These are phyloP conservation scores for Solidago caesia DNA, from an alignment of 129 eudicot species.

Conservation along the genomic window DNA sequence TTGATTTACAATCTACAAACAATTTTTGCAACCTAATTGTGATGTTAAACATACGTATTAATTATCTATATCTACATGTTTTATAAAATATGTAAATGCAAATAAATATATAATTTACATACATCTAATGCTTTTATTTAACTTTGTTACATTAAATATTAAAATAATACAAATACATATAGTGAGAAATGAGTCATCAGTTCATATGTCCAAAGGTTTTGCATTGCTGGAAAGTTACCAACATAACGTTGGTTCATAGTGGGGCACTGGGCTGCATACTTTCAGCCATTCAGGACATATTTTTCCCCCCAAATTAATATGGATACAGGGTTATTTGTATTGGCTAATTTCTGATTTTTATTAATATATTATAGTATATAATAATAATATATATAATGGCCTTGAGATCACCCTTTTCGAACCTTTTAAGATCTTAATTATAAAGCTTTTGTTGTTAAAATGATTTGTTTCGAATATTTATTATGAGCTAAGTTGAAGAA, in stretches of 20 bases:
- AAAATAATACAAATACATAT: neutral
- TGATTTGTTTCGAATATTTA: neutral
- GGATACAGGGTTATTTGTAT: neutral
- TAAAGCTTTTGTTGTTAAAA: neutral
- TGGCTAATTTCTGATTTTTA: neutral
- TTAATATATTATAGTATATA: too few species aligned
- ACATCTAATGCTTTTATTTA: too few species aligned
- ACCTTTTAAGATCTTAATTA: neutral
- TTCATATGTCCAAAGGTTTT: conserved; percentile 26
- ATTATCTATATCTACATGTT: too few species aligned
- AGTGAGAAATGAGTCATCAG: conserved; percentile 40
- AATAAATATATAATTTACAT: too few species aligned
- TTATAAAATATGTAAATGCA: too few species aligned
- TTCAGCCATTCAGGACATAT: neutral
- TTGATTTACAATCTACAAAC: too few species aligned
- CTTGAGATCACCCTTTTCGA: conserved; percentile 10
- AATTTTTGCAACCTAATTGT: too few species aligned
- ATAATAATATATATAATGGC: neutral
- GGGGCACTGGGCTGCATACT: conserved; percentile 34
- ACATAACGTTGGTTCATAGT: conserved; percentile 17
- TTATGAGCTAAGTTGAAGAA: neutral
- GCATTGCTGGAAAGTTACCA: conserved; percentile 29
- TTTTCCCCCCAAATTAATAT: neutral
- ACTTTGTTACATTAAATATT: too few species aligned
- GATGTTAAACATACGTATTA: too few species aligned